A percentile compares a stretch with the other conserved stretches of the same genome.
phyloP scores from a whole-genome alignment of 2,329 filamentous ascomycete genomes.

The Boeremia exigua region DNA sequence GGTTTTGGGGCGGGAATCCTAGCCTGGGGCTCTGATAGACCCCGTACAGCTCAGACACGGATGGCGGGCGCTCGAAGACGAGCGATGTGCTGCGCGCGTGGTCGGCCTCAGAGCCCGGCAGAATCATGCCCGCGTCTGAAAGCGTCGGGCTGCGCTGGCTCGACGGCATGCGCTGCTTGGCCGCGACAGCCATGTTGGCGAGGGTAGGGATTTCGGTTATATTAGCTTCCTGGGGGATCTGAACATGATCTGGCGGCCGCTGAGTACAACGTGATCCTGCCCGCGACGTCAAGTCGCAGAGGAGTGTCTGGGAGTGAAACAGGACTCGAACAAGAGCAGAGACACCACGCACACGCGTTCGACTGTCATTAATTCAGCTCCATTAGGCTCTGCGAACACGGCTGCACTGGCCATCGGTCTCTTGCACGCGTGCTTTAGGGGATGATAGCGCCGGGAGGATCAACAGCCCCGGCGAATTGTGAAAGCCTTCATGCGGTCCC shows the following conservation, averaged over 20 bases:
- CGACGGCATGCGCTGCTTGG: constrained; percentile 24
- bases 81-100: constrained; percentile 57
- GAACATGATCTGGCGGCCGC: constrained; percentile 24
- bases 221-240: constrained; percentile 26
- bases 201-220: constrained; percentile 25
- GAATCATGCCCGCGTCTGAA: constrained; percentile 93
- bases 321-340: constrained; percentile 8
- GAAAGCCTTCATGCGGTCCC: not conserved
- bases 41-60: constrained; percentile 44
- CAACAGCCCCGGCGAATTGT: constrained; percentile 12
- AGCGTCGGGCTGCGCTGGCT: constrained; percentile 67
- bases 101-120: constrained; percentile 64
- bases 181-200: constrained; percentile 31
- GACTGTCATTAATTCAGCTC: constrained; percentile 20
- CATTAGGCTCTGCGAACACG: constrained; percentile 13
- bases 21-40: constrained; percentile 35
- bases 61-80: constrained; percentile 55
- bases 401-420: constrained; percentile 15
- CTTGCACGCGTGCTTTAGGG: constrained; percentile 10
- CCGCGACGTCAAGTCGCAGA: constrained; percentile 6
- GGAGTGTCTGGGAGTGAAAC: constrained; percentile 14
- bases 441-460: constrained; percentile 18
- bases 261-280: constrained; percentile 6
- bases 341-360: constrained; percentile 15
- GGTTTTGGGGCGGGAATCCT: constrained; percentile 36